Conservation (phyloP, 768 basidiomycete species). For the Amylocystis lapponica region DNA sequence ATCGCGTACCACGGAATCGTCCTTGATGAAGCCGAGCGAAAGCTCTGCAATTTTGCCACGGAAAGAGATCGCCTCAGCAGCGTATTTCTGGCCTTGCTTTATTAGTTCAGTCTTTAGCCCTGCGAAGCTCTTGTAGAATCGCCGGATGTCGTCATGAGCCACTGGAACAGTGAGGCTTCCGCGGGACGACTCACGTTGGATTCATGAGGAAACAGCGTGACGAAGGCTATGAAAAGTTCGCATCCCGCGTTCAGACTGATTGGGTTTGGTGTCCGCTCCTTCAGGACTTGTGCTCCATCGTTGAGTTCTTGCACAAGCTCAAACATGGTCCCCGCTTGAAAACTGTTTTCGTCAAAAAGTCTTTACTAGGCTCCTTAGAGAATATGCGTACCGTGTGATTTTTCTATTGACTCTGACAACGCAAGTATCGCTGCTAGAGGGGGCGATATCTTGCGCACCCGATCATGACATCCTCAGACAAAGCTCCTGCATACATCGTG, state of each 20-base stretch:
- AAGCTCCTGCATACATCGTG: neutral
- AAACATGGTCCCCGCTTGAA: constrained; percentile 82
- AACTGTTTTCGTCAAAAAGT: no score
- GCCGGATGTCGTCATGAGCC: neutral
- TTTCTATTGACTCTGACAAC: constrained; percentile 74
- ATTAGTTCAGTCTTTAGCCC: constrained; percentile 81
- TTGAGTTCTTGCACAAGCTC: constrained; percentile 85
- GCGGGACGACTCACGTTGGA: constrained; percentile 52
- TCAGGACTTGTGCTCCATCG: constrained; percentile 62
- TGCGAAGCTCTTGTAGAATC: constrained; percentile 59
- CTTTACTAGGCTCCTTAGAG: no score
- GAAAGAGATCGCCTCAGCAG: constrained; percentile 74
- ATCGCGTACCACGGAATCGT: constrained; percentile 74
- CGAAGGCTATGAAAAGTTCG: constrained; percentile 86
- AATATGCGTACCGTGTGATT: constrained; percentile 56
- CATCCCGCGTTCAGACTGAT: constrained; percentile 87
- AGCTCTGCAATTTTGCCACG: constrained; percentile 85
- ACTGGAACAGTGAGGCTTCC: neutral
- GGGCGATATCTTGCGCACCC: constrained; percentile 53
- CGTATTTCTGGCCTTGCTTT: constrained; percentile 74
- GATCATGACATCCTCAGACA: neutral
- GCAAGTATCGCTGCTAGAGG: constrained; percentile 88
- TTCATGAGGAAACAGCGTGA: constrained; percentile 79
- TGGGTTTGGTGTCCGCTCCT: constrained; percentile 60
- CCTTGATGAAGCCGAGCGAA: constrained; percentile 89